Evolutionary conservation across 306 rosid genomes (phyloP), one percentile per base, ranked within the genome.

Genomic region (Vigna trinervia): DNA sequence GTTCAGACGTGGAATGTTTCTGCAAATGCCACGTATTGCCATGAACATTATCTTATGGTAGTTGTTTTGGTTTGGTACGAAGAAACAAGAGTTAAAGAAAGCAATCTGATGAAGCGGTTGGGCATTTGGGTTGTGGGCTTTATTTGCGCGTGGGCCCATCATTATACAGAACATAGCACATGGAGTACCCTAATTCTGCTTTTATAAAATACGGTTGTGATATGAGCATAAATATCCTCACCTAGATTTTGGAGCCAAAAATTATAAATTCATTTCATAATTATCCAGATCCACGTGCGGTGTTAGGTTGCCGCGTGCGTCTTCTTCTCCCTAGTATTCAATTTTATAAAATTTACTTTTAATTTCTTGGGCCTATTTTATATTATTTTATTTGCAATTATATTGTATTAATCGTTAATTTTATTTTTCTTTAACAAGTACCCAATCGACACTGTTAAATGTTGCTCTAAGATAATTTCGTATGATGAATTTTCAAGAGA

Each of bases 111-210:
- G 20, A 61, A 61, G 34, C 8, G 54, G 78, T 60, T 59, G 28
- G 30, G 12, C 48, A 61, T 39, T 17, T 61, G 23, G 5, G 34
- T 30, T 30, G 38, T 34, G 38, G 7, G 20, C 20, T 26, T 51
- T 26, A 8, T 73, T 28, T 74, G 30, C 75, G 63, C 13, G 64
- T 81, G 84, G 80, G 58, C 80, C 84, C 59, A 34, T 47, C 1
- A n/a, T 10, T 1, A 32, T 14, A 7, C 78, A 45, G 38, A 56
- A 60, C 64, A 77, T 22, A 51, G 48, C 70, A 45, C 58, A 70
- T 62, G 78, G 82, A 47, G 15, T 22, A 12, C 53, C 22, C 63
- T 73, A 11, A 58, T 12, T 58, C 6, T 58, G n/a, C 38, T 26
- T 12, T 13, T 2, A 10, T 19, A 54, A 14, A 12, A 60, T 5